Base-by-base conservation (phyloP, 2,329 filamentous ascomycete genomes). In the Colletotrichum spinosum region DNA sequence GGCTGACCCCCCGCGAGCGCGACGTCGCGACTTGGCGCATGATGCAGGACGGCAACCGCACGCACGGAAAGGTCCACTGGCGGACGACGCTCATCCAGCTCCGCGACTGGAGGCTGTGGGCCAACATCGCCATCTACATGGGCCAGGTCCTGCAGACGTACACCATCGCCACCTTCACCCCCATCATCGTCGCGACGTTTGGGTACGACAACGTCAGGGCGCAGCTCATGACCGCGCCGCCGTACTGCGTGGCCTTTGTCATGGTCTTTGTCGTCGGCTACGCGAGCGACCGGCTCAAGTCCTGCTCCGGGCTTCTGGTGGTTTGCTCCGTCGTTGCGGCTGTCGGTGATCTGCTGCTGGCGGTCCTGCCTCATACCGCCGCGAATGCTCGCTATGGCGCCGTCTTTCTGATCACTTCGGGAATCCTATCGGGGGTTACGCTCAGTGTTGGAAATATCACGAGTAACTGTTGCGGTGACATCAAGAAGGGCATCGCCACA, bases 111-210 rank as follows among this genome's bases (percentile, higher is more conserved):
- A 74, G 81, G 42, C 80, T 81, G 1, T 83, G 80, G 69, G 69
- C 79, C 4, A 79, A 84, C 58, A 78, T 81, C 39, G 63, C 81
- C 4, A 79, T 83, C 8, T 85, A 83, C 70, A 83, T 67, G 65
- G 42, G 54, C 25, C 60, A 67, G 17, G 54, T 67, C 3, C 44
- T 67, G 3, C 62, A 65, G 39, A 64, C 60, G 11, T 64, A 64
- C 33, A 67, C 70, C 2, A 50, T 71, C 34, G 64, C 70, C 5
- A 69, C 67, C 10, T 70, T 70, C 34, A 67, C 69, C 6, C 70
- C 70, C 0, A 69, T 69, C 15, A 71, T 71, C 35, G 62, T 71
- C 10, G 64, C 68, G 12, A 68, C 67, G 11, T 68, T 71, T 33
- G 70, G 70, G 3, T 71, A 68, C 46, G 67, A 64, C 15, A 62